Evolutionary conservation across 176 grass and related monocot species (phyloP), one percentile per base, ranked within the genome.

Genomic region (Paspalum notatum): DNA sequence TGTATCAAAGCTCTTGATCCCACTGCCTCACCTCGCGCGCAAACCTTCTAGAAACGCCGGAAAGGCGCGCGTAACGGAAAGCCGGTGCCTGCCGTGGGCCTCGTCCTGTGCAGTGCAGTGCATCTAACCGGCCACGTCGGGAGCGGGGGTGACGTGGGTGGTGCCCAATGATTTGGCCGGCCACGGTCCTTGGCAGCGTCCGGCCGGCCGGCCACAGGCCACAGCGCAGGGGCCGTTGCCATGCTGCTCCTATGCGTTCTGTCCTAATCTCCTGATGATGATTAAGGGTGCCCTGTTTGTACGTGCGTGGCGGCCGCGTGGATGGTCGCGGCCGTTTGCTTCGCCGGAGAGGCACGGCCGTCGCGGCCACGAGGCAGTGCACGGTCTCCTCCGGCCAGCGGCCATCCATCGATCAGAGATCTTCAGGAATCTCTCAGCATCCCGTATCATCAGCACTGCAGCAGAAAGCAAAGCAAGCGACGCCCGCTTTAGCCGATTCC

Each of bases 11-110:
- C 4, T 12, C 12, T 59, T 59, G n/a, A 24, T 22, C 5, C 58
- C 27, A 25, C 39, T 24, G 66, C 66, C 12, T 46, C 42, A 11
- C n/a, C 27, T n/a, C 4, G 17, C 39, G 21, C 72, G 40, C 66
- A 56, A 49, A 76, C 61, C 55, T 89, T 89, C 76, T 76, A 81
- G 77, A 76, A 72, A 27, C 71, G 37, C 68, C 20, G 22, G 16
- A 51, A 88, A 55, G 76, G 62, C 53, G n/a, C n/a, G n/a, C n/a
- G 7, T 55, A 84, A 53, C 75, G 60, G 47, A 84, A 66, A 80
- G 75, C 68, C 18, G 52, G 5, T 32, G n/a, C n/a, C n/a, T n/a
- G n/a, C n/a, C n/a, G n/a, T n/a, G n/a, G n/a, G n/a, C n/a, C n/a
- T n/a, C n/a, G n/a, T n/a, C n/a, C n/a, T n/a, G n/a, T n/a, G n/a